These are phyloP conservation scores for Jamesozyma hellenica DNA, from an alignment of 805 yeast species.

Conservation along the genomic window DNA sequence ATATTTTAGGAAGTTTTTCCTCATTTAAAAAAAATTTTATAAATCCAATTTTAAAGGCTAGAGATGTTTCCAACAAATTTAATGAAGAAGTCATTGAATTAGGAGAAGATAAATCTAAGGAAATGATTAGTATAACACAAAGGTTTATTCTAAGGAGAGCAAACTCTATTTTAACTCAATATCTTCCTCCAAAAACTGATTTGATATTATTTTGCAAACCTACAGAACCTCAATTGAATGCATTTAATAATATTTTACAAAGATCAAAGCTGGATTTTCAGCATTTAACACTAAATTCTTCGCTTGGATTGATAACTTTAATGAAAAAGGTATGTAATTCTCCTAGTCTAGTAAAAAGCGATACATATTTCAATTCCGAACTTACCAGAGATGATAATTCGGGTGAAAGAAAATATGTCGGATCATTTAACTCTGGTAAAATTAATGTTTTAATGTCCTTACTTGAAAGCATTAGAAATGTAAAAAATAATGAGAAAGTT, in stretches of 20 bases:
- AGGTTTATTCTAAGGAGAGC: constrained; percentile 68
- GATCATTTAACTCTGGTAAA: constrained; percentile 46
- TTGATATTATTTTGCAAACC: constrained; percentile 71
- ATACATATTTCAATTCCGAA: constrained; percentile 25
- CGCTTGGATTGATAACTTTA: constrained; percentile 59
- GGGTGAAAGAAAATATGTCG: constrained; percentile 6
- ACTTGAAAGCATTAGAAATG: constrained; percentile 37
- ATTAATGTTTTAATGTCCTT: constrained; percentile 48
- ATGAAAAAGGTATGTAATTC: constrained; percentile 80
- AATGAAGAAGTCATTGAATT: constrained; percentile 37
- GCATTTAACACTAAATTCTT: constrained; percentile 29
- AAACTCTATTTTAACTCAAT: constrained; percentile 43
- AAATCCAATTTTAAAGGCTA: constrained; percentile 58
- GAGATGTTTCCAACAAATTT: constrained; percentile 53
- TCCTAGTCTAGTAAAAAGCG: constrained; percentile 50
- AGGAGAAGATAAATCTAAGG: constrained; percentile 57
- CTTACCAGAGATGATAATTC: constrained; percentile 4
- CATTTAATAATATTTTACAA: constrained; percentile 43
- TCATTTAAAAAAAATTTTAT: constrained; percentile 53
- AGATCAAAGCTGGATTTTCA: constrained; percentile 22
- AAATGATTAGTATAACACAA: constrained; percentile 53
- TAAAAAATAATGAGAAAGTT: constrained; percentile 51
- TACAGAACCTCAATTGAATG: constrained; percentile 43
- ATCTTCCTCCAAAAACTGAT: constrained; percentile 68
- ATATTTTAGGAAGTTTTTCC: constrained; percentile 54